A percentile compares a stretch with the other conserved stretches of the same genome.
Evolutionary conservation across 768 basidiomycete species (phyloP).

Genomic region (Strobilomyces confusus): DNA sequence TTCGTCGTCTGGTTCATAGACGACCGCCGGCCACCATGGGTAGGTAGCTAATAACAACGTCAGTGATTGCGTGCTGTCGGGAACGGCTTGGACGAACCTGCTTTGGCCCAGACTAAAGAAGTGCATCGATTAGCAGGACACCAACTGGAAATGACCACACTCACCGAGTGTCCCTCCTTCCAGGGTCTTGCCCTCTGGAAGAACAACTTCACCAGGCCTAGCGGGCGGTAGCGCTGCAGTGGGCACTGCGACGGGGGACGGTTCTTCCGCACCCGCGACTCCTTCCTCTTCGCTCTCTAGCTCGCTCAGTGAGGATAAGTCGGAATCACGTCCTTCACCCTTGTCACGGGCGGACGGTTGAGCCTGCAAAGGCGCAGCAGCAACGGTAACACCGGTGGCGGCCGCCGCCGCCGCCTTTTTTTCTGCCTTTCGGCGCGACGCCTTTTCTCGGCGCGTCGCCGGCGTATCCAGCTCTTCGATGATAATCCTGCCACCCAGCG

Average conservation of each 20-base stretch:
- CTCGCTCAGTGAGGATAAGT: slow-evolving; percentile 45
- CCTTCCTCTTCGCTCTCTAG: slow-evolving; percentile 33
- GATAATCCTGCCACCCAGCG: slow-evolving; percentile 49
- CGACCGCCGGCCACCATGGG: slow-evolving; percentile 87
- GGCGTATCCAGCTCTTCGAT: slow-evolving; percentile 75
- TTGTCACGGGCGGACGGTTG: slow-evolving; percentile 1
- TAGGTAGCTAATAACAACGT: slow-evolving; percentile 51
- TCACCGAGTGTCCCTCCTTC: slow-evolving; percentile 65
- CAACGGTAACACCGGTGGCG: slow-evolving; percentile 8
- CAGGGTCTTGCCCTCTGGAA: slow-evolving; percentile 35
- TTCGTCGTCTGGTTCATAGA: slow-evolving; percentile 59
- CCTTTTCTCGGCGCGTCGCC: slow-evolving; percentile 58
- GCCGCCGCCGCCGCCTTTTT: slow-evolving; percentile 24
- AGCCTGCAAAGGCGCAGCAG: background rate
- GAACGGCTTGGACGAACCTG: slow-evolving; percentile 38
- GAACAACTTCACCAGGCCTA: slow-evolving; percentile 31
- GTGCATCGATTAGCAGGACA: background rate
- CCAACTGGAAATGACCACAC: slow-evolving; percentile 13
- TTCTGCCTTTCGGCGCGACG: slow-evolving; percentile 42
- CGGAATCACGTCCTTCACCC: slow-evolving; percentile 33
- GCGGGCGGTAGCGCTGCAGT: slow-evolving; percentile 5
- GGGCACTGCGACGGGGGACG: slow-evolving; percentile 4
- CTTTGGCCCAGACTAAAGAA: slow-evolving; percentile 78
- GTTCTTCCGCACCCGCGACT: slow-evolving; percentile 4
- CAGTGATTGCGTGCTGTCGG: background rate